Evolutionary conservation across 1,284 basidiomycete genomes (phyloP).

Genomic region (Irpex rosettiformis): DNA sequence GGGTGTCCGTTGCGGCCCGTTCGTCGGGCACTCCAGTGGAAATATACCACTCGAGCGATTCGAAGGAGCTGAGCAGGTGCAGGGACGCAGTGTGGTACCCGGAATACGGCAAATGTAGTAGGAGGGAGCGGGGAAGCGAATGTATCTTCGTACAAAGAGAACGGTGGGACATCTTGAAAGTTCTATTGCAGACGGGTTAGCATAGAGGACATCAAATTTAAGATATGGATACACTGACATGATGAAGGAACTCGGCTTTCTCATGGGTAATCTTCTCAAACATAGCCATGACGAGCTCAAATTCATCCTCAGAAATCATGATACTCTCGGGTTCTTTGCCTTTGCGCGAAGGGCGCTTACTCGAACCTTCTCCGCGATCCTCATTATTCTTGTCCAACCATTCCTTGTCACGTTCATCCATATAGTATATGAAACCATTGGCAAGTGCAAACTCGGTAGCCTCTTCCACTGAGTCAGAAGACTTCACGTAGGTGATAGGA

Average conservation of each 20-base stretch:
- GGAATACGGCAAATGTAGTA: constrained; percentile 27
- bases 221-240: constrained; percentile 48
- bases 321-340: constrained; percentile 77
- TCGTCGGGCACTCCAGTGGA: constrained; percentile 31
- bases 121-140: constrained; percentile 23
- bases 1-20: constrained; percentile 28
- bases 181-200: neutral
- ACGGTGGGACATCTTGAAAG: constrained; percentile 64
- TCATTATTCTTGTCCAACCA: constrained; percentile 95
- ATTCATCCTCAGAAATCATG: constrained; percentile 82
- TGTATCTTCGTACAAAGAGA: constrained; percentile 52
- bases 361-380: constrained; percentile 81
- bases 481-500: constrained; percentile 78
- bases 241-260: constrained; percentile 88
- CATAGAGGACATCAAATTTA: neutral
- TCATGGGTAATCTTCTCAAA: constrained; percentile 93
- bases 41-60: constrained; percentile 25
- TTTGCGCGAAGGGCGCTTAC: constrained; percentile 72
- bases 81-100: constrained; percentile 26
- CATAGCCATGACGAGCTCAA: constrained; percentile 94
- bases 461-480: constrained; percentile 90
- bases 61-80: constrained; percentile 22
- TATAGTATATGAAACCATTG: constrained; percentile 80
- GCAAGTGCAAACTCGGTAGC: constrained; percentile 51
- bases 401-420: constrained; percentile 95